A percentile compares a stretch with the other conserved stretches of the same genome.
phyloP scores from a whole-genome alignment of 352 stramenopile species.

The Elongisporangium anandrum region DNA sequence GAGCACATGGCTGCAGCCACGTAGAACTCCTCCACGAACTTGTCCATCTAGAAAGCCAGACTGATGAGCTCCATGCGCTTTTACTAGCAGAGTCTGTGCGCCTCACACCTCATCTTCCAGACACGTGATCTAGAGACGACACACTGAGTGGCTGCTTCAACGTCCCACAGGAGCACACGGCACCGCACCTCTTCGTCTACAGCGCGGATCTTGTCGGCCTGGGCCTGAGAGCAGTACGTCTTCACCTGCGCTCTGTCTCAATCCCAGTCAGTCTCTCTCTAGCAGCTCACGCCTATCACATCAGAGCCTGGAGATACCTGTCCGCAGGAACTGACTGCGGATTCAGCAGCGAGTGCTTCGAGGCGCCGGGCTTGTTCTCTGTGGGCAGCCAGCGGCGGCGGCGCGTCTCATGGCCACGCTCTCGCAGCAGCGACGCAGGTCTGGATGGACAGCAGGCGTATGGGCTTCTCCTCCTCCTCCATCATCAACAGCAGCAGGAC shows the following conservation, averaged over 20 bases:
- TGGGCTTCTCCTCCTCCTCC: conserved; percentile 7
- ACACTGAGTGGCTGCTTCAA: background rate
- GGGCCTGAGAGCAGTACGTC: conserved; percentile 23
- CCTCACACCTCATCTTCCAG: conserved; percentile 20
- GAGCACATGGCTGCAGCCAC: conserved; percentile 44
- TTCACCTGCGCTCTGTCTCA: conserved; percentile 24
- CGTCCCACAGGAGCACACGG: background rate
- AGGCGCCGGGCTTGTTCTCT: conserved; percentile 37
- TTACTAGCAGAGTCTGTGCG: background rate
- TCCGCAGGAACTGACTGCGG: conserved; percentile 2
- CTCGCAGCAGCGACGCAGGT: conserved; percentile 22
- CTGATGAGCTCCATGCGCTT: background rate
- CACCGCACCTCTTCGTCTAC: conserved; percentile 44
- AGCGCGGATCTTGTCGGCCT: conserved; percentile 22
- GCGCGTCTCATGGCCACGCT: conserved; percentile 19
- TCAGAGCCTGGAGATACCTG: background rate
- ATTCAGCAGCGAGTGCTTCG: conserved; percentile 36
- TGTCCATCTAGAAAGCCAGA: conserved; percentile 28
- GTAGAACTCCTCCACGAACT: conserved; percentile 64
- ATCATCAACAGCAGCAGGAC: background rate
- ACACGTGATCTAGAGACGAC: conserved; percentile 8
- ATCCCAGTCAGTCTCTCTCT: background rate
- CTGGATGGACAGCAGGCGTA: conserved; percentile 19
- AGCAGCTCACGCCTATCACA: too few relatives aligned
- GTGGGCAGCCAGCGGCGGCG: conserved; percentile 42